Percentiles rank a stretch among this genome's conserved stretches.
phyloP scores from a whole-genome alignment of 352 stramenopile genomes.

The Albugo laibachii region DNA sequence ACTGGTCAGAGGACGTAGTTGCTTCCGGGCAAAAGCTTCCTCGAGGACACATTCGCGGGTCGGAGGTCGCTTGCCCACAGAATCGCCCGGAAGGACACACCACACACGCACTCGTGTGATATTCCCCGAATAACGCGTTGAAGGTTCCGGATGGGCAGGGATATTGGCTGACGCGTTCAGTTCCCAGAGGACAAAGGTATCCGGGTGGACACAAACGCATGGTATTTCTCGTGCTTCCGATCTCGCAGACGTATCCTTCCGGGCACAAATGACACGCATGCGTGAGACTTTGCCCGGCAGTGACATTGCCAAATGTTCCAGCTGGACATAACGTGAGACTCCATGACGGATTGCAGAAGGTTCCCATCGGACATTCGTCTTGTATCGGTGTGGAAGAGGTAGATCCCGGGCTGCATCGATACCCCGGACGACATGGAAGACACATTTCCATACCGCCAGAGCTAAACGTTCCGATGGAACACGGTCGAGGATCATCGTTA shows the following conservation, averaged over 20 bases:
- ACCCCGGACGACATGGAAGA: slow-evolving; percentile 35
- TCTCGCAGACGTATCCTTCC: slow-evolving; percentile 59
- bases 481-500: slow-evolving; percentile 51
- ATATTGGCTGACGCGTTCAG: slow-evolving; percentile 36
- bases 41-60: slow-evolving; percentile 31
- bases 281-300: slow-evolving; percentile 55
- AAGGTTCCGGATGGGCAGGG: slow-evolving; percentile 78
- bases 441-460: slow-evolving; percentile 50
- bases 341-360: slow-evolving; percentile 73
- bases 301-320: slow-evolving; percentile 74
- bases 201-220: slow-evolving; percentile 36
- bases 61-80: slow-evolving; percentile 24
- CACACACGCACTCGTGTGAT: slow-evolving; percentile 24
- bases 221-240: slow-evolving; percentile 42
- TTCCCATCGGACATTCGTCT: slow-evolving; percentile 75
- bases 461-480: slow-evolving; percentile 77
- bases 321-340: slow-evolving; percentile 73
- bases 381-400: slow-evolving; percentile 52
- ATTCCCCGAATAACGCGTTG: slow-evolving; percentile 31
- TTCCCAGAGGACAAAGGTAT: slow-evolving; percentile 51
- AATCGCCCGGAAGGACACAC: slow-evolving; percentile 41
- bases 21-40: slow-evolving; percentile 72
- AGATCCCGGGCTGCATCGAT: slow-evolving; percentile 64
- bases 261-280: slow-evolving; percentile 57
- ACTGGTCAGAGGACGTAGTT: slow-evolving; percentile 38